Evolutionary conservation across 1,284 basidiomycete genomes (phyloP).

Genomic region (Tremellales sp.): DNA sequence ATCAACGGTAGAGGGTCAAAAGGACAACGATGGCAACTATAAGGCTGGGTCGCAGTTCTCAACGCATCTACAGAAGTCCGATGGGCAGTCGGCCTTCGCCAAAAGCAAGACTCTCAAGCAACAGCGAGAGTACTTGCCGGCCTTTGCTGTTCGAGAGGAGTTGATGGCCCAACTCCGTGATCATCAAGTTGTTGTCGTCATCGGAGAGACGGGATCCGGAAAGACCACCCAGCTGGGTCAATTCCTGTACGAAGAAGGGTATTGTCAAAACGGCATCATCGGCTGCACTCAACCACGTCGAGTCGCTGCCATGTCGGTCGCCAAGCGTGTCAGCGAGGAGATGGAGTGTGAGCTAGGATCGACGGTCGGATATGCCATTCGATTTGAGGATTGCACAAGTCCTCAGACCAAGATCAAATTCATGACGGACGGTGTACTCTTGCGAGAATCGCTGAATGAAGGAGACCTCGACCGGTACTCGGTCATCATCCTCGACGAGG

Average conservation of each 20-base stretch:
- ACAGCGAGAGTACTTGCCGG: slow-evolving; percentile 94
- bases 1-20: slow-evolving; percentile 60
- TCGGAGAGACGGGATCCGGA: slow-evolving; percentile 90
- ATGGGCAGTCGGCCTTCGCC: slow-evolving; percentile 79
- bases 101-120: slow-evolving; percentile 81
- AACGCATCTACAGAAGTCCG: slow-evolving; percentile 71
- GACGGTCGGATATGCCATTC: slow-evolving; percentile 92
- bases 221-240: slow-evolving; percentile 95
- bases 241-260: slow-evolving; percentile 93
- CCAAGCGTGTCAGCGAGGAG: slow-evolving; percentile 97
- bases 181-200: slow-evolving; percentile 92
- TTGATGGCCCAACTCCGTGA: slow-evolving; percentile 85
- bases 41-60: slow-evolving; percentile 96
- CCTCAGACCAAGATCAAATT: slow-evolving; percentile 93
- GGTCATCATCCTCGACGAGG: slow-evolving; percentile 94
- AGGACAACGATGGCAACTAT: slow-evolving; percentile 66
- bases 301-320: slow-evolving; percentile 97
- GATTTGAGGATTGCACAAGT: slow-evolving; percentile 94
- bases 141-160: slow-evolving; percentile 95
- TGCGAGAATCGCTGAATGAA: slow-evolving; percentile 93
- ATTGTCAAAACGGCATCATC: slow-evolving; percentile 78
- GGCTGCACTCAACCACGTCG: slow-evolving; percentile 96
- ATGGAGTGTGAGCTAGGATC: slow-evolving; percentile 79
- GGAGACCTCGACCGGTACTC: slow-evolving; percentile 92
- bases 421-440: slow-evolving; percentile 96